Base-by-base conservation (phyloP, 345 rosid species). In the Erysimum cheiranthoides region DNA sequence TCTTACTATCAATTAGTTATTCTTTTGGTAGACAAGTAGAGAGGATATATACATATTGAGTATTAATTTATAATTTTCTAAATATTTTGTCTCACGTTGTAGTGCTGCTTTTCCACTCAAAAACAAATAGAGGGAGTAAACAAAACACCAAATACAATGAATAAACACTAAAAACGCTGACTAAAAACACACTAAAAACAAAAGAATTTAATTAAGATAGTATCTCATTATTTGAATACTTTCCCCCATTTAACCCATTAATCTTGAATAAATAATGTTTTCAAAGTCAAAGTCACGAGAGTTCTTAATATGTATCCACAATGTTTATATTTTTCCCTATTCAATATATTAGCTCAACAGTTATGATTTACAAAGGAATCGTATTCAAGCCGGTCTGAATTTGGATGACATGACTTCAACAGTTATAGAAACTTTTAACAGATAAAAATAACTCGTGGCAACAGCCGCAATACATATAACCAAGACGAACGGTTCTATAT, bases 21-120 rank as follows among this genome's bases (percentile, higher is more conserved):
- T 65, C 10, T 25, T 46, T 73, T 64, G 38, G 56, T 53, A 54
- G 64, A 64, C 46, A 40, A 14, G 40, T 72, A 49, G 9, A 71
- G 59, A 50, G 36, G 47, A 51, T 28, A 54, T 14, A 34, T 21
- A 34, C 7, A 45, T 28, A 9, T 49, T 30, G 28, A 32, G 8
- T 52, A 39, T 61, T 60, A 42, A 43, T 70, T 53, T 62, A 63
- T 64, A 54, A 32, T 30, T 32, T 61, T 52, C 42, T 60, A 25
- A 32, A 52, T 69, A 45, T 54, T 36, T 49, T 43, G 11, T 30
- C 68, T 59, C 68, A 61, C 56, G 50, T 60, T 60, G 61, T 51
- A 31, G 11, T 60, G 61, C 8, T 75, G 32, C 39, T 67, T 47
- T 68, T 73, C 61, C 61, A 36, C 67, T 47, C 35, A 32, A 12